Percentiles rank a stretch among this genome's conserved stretches.
These are phyloP conservation scores for Phytophthora syringae DNA, from an alignment of 352 stramenopile species.

Conservation along the genomic window DNA sequence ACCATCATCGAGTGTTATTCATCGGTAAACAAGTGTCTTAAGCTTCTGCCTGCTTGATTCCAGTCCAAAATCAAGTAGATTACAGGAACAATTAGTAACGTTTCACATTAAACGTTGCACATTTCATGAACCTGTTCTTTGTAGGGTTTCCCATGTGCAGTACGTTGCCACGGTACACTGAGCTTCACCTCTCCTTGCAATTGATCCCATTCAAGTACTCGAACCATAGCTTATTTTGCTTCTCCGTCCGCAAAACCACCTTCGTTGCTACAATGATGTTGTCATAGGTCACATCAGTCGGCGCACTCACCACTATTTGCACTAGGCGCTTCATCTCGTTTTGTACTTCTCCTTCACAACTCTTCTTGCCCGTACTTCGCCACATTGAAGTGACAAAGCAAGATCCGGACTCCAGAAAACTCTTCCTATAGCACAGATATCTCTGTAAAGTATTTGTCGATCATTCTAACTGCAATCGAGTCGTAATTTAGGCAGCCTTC, in stretches of 20 bases:
- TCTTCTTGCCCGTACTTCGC: slow-evolving; percentile 7
- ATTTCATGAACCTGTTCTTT: slow-evolving; percentile 20
- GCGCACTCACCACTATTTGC: neutral
- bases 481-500: neutral
- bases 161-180: slow-evolving; percentile 8
- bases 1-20: no score
- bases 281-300: neutral
- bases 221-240: neutral
- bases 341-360: neutral
- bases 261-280: slow-evolving; percentile 5
- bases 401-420: slow-evolving; percentile 1
- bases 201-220: neutral
- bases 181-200: slow-evolving; percentile 10
- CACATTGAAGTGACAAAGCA: slow-evolving; percentile 19
- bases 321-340: slow-evolving; percentile 10
- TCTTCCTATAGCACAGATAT: slow-evolving; percentile 6
- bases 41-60: neutral
- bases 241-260: neutral
- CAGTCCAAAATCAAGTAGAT: neutral
- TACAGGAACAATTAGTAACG: no score
- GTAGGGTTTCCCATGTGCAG: slow-evolving; percentile 17
- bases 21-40: no score
- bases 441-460: slow-evolving; percentile 22
- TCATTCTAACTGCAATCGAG: slow-evolving; percentile 1
- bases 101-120: neutral